These are phyloP conservation scores for Tuctoria greenei DNA, from an alignment of 176 grass and related monocot genomes.

Conservation along the genomic window DNA sequence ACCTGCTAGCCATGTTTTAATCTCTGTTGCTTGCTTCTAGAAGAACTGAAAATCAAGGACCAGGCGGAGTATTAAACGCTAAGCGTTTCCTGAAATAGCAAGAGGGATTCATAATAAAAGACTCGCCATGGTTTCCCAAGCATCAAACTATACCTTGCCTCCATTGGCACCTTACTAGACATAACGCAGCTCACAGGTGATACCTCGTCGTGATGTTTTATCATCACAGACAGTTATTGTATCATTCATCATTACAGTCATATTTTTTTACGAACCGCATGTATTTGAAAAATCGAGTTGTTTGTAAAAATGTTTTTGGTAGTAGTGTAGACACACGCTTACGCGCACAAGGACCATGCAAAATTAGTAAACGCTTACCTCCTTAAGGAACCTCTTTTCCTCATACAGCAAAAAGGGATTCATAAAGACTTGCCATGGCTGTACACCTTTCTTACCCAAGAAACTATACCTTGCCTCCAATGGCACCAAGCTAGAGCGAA, in stretches of 20 bases:
- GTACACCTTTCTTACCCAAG: slow-evolving; percentile 48
- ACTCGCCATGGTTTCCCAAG: neutral
- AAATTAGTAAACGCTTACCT: neutral
- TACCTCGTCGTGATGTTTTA: no score
- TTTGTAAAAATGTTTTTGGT: no score
- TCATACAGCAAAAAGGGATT: neutral
- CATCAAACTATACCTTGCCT: neutral
- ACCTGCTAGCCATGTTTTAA: neutral
- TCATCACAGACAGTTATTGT: no score
- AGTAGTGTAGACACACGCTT: no score
- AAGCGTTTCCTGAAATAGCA: neutral
- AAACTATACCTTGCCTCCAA: slow-evolving; percentile 81
- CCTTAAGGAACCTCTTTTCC: slow-evolving; percentile 13
- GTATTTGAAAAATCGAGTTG: no score
- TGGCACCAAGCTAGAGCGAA: slow-evolving; percentile 12
- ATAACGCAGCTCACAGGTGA: no score
- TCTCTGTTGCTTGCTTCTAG: neutral
- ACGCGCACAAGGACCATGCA: neutral
- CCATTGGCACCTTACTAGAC: neutral
- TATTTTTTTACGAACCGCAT: no score
- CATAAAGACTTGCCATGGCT: neutral
- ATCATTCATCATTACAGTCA: no score
- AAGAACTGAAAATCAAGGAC: neutral
- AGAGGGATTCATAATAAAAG: neutral
- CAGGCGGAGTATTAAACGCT: neutral